phyloP scores from a whole-genome alignment of 1,284 basidiomycete species.

The Omphalotus olearius region DNA sequence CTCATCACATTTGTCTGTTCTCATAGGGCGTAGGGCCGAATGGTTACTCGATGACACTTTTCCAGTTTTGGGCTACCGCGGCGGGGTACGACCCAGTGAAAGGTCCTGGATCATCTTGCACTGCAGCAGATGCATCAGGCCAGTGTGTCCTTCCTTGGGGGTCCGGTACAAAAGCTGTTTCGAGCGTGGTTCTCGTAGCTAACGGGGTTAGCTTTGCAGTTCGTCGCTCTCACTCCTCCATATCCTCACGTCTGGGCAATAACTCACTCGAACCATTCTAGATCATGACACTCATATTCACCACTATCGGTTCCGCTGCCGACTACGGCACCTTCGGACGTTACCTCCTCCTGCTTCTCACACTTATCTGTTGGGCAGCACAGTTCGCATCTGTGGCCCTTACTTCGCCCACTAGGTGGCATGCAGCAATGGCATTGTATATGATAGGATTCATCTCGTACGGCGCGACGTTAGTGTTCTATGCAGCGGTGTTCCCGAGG shows the following conservation, averaged over 20 bases:
- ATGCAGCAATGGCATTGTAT: slow-evolving; percentile 71
- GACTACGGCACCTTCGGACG: slow-evolving; percentile 80
- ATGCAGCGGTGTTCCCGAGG: slow-evolving; percentile 78
- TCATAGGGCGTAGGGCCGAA: slow-evolving; percentile 49
- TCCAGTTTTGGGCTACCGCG: slow-evolving; percentile 63
- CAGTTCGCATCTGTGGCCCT: slow-evolving; percentile 76
- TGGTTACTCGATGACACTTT: slow-evolving; percentile 65
- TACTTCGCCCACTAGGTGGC: slow-evolving; percentile 68
- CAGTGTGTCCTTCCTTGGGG: slow-evolving; percentile 74
- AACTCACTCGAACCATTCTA: slow-evolving; percentile 18
- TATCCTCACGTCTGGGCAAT: background rate
- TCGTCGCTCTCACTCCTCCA: slow-evolving; percentile 22
- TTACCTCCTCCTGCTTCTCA: slow-evolving; percentile 70
- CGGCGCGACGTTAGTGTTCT: slow-evolving; percentile 77
- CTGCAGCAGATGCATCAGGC: slow-evolving; percentile 47
- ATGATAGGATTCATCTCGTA: slow-evolving; percentile 79
- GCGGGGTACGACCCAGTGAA: slow-evolving; percentile 66
- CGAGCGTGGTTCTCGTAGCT: slow-evolving; percentile 70
- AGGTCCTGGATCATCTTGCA: slow-evolving; percentile 66
- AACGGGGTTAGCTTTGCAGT: slow-evolving; percentile 77
- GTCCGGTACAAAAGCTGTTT: slow-evolving; percentile 59
- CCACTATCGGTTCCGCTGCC: slow-evolving; percentile 76
- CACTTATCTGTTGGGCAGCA: slow-evolving; percentile 74
- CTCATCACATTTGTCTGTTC: background rate
- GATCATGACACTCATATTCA: slow-evolving; percentile 78